phyloP scores from a whole-genome alignment of 2,329 filamentous ascomycete species.

The Coniochaeta prunicola region DNA sequence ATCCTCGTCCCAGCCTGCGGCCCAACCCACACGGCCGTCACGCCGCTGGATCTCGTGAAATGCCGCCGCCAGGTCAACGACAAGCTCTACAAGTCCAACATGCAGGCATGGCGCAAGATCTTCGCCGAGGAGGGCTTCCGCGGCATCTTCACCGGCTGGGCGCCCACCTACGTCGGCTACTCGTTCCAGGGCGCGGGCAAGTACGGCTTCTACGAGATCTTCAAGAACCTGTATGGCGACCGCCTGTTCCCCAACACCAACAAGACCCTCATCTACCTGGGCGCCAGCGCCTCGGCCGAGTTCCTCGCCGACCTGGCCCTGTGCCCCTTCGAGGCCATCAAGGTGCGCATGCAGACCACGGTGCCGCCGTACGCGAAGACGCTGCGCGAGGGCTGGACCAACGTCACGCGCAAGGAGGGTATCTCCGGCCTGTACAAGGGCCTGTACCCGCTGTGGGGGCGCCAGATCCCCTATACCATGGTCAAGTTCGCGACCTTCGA shows the following conservation, averaged over 20 bases:
- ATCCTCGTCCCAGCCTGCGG: not conserved
- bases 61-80: conserved; percentile 88
- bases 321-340: conserved; percentile 89
- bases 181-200: conserved; percentile 86
- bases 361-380: conserved; percentile 73
- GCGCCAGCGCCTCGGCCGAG: conserved; percentile 61
- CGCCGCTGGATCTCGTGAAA: conserved; percentile 67
- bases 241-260: conserved; percentile 22
- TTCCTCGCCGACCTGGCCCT: conserved; percentile 74
- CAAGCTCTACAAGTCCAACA: conserved; percentile 75
- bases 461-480: conserved; percentile 88
- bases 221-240: conserved; percentile 67
- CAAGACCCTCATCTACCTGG: conserved; percentile 61
- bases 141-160: conserved; percentile 75
- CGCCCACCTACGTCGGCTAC: conserved; percentile 80
- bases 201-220: conserved; percentile 89
- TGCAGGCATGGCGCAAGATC: conserved; percentile 61
- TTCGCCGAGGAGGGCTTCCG: conserved; percentile 71
- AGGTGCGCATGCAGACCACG: conserved; percentile 86
- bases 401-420: conserved; percentile 68
- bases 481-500: conserved; percentile 94
- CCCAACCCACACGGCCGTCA: conserved; percentile 27
- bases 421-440: conserved; percentile 74
- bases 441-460: conserved; percentile 82
- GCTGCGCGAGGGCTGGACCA: conserved; percentile 58